phyloP scores from a whole-genome alignment of 805 yeast species.

The Babjeviella inositovora region DNA sequence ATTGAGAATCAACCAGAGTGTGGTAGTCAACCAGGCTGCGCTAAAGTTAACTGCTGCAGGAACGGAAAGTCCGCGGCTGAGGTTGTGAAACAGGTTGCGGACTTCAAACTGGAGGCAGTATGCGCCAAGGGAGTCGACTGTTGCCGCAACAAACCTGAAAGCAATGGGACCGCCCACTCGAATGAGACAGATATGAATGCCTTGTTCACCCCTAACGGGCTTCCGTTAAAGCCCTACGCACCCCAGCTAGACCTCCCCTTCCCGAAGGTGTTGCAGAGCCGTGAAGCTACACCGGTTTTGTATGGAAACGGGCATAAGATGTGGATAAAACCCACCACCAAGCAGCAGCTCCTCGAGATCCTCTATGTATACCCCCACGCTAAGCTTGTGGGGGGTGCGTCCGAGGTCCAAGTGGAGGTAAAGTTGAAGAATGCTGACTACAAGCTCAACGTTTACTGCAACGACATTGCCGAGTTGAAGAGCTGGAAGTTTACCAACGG shows the following conservation, averaged over 20 bases:
- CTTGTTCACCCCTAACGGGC: slow-evolving; percentile 19
- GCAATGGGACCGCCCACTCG: slow-evolving; percentile 3
- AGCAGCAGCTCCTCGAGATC: slow-evolving; percentile 16
- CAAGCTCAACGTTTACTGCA: slow-evolving; percentile 18
- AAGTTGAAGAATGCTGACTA: slow-evolving; percentile 23
- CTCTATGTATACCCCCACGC: slow-evolving; percentile 14
- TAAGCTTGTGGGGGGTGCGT: slow-evolving; percentile 28
- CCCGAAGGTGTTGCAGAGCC: slow-evolving; percentile 16
- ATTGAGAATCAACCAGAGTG: slow-evolving; percentile 11
- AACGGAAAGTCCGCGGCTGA: slow-evolving; percentile 6
- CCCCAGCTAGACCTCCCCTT: slow-evolving; percentile 20
- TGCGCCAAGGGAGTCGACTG: slow-evolving; percentile 18
- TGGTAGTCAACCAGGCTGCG: not conserved
- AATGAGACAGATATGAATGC: slow-evolving; percentile 14
- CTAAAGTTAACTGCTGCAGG: slow-evolving; percentile 8
- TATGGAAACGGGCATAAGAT: slow-evolving; percentile 18
- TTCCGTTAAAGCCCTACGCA: slow-evolving; percentile 18
- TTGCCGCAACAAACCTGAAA: slow-evolving; percentile 10
- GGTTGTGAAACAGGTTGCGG: slow-evolving; percentile 2
- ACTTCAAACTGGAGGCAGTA: slow-evolving; percentile 1
- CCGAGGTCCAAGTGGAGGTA: slow-evolving; percentile 29
- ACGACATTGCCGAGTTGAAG: slow-evolving; percentile 22
- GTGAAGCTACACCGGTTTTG: slow-evolving; percentile 10
- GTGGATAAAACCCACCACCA: slow-evolving; percentile 27
- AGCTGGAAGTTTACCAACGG: slow-evolving; percentile 17